Base-by-base conservation (phyloP, 1,139 yeast species). In the Geotrichum carabidarum region DNA sequence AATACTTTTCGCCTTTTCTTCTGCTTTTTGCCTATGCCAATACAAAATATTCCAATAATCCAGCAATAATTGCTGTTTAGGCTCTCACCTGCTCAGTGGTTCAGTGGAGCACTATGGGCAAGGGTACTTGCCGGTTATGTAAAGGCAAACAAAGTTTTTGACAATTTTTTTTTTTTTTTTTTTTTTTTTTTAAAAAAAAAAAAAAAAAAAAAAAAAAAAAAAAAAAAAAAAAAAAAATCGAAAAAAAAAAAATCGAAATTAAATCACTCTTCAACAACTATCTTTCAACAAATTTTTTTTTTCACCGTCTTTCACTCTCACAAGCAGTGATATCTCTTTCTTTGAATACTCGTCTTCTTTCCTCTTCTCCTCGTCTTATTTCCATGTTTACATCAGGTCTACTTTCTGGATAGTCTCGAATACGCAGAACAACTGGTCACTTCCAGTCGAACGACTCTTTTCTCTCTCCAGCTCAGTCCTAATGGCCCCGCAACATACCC, bases 401-500 rank as follows among this genome's bases (percentile, higher is more conserved):
- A 27, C 38, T 31, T 14, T 27, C 12, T 27, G 30, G 30, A 44
- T 27, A 44, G 37, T n/a, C 38, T 17, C 14, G 38, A 11, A 14
- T 6, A 12, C 32, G 15, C 22, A 18, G 15, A 31, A 12, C 32
- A 44, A 44, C 14, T 30, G 46, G 32, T n/a, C 14, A 7, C 35
- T 30, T 43, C 12, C 36, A 43, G 37, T 30, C n/a, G n/a, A 6
- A 30, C 30, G 22, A 8, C 12, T 1, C 38, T 15, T 17, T 32
- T 44, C 38, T 22, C 27, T 22, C 12, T 32, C 47, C 30, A 22
- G 27, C 27, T 5, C 27, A 22, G 35, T 27, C 35, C 45, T 34
- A 30, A 48, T 48, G 51, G 51, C 51, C 14, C 51, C 51, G 31
- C 44, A 38, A 31, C 44, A 27, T 17, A 40, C 27, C 17, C 51